Conservation (phyloP, 1,139 yeast species). For the Candida sp. region DNA sequence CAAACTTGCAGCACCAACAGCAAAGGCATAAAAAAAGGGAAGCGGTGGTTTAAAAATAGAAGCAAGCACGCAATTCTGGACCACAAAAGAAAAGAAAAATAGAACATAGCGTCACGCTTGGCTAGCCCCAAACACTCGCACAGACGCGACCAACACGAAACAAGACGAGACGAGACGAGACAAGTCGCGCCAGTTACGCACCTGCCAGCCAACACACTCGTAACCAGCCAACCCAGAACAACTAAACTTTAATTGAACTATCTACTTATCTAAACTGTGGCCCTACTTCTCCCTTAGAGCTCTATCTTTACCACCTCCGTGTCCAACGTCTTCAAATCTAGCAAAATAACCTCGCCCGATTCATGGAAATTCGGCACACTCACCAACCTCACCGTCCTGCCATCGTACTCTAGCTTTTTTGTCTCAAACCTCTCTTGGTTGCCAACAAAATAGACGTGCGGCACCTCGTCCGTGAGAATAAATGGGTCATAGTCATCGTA, state of each 20-base stretch:
- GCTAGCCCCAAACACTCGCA: no score
- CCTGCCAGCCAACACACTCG: no score
- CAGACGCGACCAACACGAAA: no score
- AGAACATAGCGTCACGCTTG: no score
- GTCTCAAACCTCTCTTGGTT: slow-evolving; percentile 70
- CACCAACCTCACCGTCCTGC: slow-evolving; percentile 52
- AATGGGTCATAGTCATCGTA: slow-evolving; percentile 84
- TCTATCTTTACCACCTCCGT: slow-evolving; percentile 43
- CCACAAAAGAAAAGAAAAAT: no score
- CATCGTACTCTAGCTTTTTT: slow-evolving; percentile 24
- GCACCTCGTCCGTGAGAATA: slow-evolving; percentile 65
- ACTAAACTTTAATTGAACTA: no score
- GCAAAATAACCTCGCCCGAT: slow-evolving; percentile 69
- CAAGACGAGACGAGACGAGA: no score
- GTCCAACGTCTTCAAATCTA: slow-evolving; percentile 63
- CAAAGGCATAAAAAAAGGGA: no score
- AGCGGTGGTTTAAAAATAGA: neutral
- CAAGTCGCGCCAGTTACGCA: no score
- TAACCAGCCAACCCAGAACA: no score
- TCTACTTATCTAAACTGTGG: no score
- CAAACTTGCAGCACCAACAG: neutral
- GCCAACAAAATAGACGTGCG: slow-evolving; percentile 87
- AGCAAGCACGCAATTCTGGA: neutral
- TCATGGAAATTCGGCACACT: slow-evolving; percentile 71
- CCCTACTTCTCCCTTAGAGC: neutral